phyloP scores from a whole-genome alignment of 1,139 yeast species.

The Suhomyces guaymorum region DNA sequence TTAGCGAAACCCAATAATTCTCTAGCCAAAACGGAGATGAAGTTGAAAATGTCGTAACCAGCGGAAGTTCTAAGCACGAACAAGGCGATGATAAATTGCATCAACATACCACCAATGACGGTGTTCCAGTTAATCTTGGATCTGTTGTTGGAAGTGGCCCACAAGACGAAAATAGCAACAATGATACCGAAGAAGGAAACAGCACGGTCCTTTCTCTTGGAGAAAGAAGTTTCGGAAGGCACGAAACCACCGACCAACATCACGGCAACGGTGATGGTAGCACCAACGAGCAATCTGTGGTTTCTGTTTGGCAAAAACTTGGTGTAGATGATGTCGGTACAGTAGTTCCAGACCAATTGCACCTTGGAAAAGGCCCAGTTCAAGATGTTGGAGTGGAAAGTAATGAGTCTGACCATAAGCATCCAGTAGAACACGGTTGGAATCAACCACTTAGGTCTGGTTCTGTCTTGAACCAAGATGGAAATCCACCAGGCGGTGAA shows the following conservation, averaged over 20 bases:
- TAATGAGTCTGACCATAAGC: constrained; percentile 55
- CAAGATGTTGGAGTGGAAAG: constrained; percentile 52
- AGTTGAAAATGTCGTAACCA: constrained; percentile 66
- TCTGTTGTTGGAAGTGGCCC: constrained; percentile 49
- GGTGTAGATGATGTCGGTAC: constrained; percentile 40
- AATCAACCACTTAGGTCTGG: constrained; percentile 60
- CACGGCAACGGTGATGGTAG: constrained; percentile 46
- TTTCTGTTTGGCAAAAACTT: constrained; percentile 35
- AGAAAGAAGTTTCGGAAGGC: constrained; percentile 51
- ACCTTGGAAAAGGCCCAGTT: constrained; percentile 28
- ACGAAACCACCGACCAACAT: constrained; percentile 58
- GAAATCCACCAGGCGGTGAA: constrained; percentile 72
- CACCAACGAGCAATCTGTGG: constrained; percentile 49
- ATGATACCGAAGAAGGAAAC: constrained; percentile 59
- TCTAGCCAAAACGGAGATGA: constrained; percentile 60
- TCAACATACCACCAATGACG: constrained; percentile 61
- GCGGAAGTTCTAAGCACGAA: constrained; percentile 62
- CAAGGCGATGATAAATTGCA: constrained; percentile 62
- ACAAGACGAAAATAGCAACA: constrained; percentile 51
- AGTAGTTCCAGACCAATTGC: constrained; percentile 43
- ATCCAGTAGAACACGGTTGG: constrained; percentile 60
- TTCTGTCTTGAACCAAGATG: constrained; percentile 53
- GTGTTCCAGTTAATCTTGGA: constrained; percentile 57
- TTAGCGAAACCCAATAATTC: constrained; percentile 61
- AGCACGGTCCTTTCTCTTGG: constrained; percentile 55